Conservation (phyloP, 2,329 filamentous ascomycete species). For the Pseudocercospora cruenta region DNA sequence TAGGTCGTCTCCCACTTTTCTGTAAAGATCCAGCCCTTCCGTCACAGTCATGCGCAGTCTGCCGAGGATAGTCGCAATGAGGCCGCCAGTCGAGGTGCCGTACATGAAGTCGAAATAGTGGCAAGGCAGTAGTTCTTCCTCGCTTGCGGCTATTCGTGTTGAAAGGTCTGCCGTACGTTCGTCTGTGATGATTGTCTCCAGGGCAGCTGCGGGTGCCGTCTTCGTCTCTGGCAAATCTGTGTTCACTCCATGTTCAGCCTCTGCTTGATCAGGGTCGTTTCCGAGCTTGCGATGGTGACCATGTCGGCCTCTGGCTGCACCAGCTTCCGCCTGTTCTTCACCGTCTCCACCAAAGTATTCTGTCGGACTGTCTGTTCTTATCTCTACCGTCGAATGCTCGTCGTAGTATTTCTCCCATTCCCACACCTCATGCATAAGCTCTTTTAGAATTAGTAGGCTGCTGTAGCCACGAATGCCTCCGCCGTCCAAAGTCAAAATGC, state of each 20-base stretch:
- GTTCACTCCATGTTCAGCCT: conserved; percentile 23
- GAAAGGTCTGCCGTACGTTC: conserved; percentile 27
- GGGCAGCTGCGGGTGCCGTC: conserved; percentile 20
- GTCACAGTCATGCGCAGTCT: conserved; percentile 54
- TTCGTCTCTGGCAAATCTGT: conserved; percentile 15
- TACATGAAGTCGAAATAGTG: conserved; percentile 60
- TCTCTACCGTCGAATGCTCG: conserved; percentile 18
- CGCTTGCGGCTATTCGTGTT: conserved; percentile 38
- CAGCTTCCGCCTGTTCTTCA: conserved; percentile 23
- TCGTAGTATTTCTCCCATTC: conserved; percentile 48
- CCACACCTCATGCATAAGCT: conserved; percentile 54
- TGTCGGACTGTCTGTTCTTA: conserved; percentile 27
- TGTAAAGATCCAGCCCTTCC: conserved; percentile 53
- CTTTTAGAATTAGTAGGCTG: conserved; percentile 53
- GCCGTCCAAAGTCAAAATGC: conserved; percentile 54
- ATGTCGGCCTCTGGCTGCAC: conserved; percentile 21
- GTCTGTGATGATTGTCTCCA: conserved; percentile 24
- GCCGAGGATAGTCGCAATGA: conserved; percentile 56
- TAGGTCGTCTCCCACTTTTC: conserved; percentile 52
- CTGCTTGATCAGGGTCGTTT: conserved; percentile 22
- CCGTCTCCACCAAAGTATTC: conserved; percentile 10
- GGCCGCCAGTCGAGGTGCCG: conserved; percentile 56
- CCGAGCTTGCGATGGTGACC: conserved; percentile 19
- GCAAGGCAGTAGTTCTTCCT: conserved; percentile 52
- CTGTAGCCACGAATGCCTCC: conserved; percentile 57